phyloP scores from a whole-genome alignment of 1,284 basidiomycete species.

The Rhodotorula sp. region DNA sequence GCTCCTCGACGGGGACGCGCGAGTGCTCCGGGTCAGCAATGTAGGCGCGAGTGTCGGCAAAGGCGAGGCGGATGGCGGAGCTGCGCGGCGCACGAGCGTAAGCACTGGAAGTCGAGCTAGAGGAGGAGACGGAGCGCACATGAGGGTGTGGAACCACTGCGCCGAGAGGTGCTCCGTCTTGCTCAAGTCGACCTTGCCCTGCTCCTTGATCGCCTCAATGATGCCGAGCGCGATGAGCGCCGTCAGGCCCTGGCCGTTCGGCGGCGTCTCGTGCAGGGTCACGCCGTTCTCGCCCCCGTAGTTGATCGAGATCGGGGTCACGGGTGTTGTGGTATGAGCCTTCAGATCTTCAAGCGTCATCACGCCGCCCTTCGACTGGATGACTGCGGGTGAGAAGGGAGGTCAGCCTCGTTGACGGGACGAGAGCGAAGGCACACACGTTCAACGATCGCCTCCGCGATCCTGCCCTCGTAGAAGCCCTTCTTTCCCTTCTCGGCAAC shows the following conservation, averaged over 20 bases:
- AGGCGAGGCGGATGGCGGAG: constrained; percentile 42
- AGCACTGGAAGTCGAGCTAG: not conserved
- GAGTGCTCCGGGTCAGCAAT: constrained; percentile 80
- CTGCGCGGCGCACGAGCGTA: not conserved
- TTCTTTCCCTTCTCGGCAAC: constrained; percentile 78
- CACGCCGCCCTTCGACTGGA: constrained; percentile 75
- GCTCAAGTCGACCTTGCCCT: constrained; percentile 69
- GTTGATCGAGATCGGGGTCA: constrained; percentile 87
- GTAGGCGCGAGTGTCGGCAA: constrained; percentile 77
- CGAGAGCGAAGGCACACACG: constrained; percentile 51
- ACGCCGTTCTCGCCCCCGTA: constrained; percentile 71
- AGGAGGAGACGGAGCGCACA: constrained; percentile 50
- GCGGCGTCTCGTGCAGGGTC: constrained; percentile 75
- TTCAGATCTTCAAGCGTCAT: constrained; percentile 88
- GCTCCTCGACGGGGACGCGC: constrained; percentile 71
- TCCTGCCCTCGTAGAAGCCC: constrained; percentile 86
- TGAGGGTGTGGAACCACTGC: constrained; percentile 82
- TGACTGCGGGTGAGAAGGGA: constrained; percentile 26
- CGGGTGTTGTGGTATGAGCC: constrained; percentile 72
- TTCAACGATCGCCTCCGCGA: constrained; percentile 88
- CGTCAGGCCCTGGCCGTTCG: constrained; percentile 91
- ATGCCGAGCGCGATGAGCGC: constrained; percentile 87
- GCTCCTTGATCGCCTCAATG: constrained; percentile 77
- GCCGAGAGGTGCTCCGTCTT: constrained; percentile 84
- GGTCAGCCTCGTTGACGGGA: not conserved